Percentiles rank a stretch among this genome's conserved stretches.
Conservation (phyloP, 768 basidiomycete genomes). For the Thelephora ganbajun region DNA sequence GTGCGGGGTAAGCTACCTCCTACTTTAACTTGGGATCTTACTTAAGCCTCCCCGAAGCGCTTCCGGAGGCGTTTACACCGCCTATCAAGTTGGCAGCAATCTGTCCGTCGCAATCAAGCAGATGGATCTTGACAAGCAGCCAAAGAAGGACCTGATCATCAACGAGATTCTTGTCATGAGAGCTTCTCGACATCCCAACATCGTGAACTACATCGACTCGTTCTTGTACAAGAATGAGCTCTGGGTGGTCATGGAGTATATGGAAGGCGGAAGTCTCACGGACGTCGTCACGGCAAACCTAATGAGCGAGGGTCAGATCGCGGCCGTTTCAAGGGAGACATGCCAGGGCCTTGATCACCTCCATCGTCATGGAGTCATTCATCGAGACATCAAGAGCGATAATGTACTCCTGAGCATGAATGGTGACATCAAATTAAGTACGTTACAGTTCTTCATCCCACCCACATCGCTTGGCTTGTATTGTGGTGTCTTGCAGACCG, state of each 20-base stretch:
- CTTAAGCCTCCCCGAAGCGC: constrained; percentile 36
- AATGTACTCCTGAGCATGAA: constrained; percentile 86
- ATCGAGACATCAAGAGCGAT: constrained; percentile 98
- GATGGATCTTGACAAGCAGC: constrained; percentile 99
- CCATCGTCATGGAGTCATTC: constrained; percentile 93
- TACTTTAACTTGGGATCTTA: constrained; percentile 1
- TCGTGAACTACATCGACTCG: constrained; percentile 98
- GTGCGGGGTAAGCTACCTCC: constrained; percentile 67
- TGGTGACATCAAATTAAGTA: constrained; percentile 97
- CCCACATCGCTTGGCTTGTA: background rate
- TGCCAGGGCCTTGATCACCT: constrained; percentile 89
- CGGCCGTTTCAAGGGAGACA: constrained; percentile 88
- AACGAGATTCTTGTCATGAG: constrained; percentile 99
- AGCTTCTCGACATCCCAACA: constrained; percentile 88
- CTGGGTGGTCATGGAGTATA: constrained; percentile 99
- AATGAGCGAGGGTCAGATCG: constrained; percentile 98
- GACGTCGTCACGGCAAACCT: constrained; percentile 92
- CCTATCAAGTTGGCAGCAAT: constrained; percentile 94
- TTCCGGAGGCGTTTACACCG: constrained; percentile 95
- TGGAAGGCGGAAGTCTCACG: constrained; percentile 92
- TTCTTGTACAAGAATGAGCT: constrained; percentile 96
- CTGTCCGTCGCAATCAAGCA: constrained; percentile 96
- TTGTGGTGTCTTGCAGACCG: background rate
- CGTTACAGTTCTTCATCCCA: constrained; percentile 20
- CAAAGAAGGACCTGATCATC: constrained; percentile 98